phyloP scores from a whole-genome alignment of 306 rosid genomes.

The Myrica gale region DNA sequence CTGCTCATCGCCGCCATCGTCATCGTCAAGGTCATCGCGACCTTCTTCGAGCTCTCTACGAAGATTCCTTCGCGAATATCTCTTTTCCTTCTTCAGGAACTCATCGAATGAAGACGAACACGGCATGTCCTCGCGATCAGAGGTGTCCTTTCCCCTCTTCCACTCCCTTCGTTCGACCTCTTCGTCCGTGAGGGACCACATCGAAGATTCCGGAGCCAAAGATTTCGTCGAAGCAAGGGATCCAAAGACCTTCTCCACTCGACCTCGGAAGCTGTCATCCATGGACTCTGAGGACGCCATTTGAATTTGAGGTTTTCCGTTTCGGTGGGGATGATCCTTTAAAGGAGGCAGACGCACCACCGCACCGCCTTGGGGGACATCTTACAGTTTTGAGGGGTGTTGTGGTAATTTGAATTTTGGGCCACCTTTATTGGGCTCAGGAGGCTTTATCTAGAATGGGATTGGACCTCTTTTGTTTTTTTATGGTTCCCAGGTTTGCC shows the following conservation, averaged over 20 bases:
- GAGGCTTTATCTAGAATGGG: not conserved
- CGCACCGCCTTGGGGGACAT: not conserved
- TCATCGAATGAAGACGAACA: constrained; percentile 34
- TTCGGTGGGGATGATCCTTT: not conserved
- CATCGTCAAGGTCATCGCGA: not conserved
- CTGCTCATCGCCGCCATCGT: not conserved
- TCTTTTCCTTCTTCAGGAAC: constrained; percentile 8
- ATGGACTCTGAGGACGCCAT: constrained; percentile 14
- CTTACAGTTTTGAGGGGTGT: not conserved
- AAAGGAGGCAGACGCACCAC: not conserved
- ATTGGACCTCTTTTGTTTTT: not conserved
- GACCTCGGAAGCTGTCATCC: constrained; percentile 32
- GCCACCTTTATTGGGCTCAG: not conserved
- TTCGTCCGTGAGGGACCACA: constrained; percentile 34
- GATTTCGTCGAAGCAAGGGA: constrained; percentile 18
- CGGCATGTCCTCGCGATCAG: constrained; percentile 29
- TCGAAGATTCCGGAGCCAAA: not conserved
- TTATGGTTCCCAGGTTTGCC: not conserved
- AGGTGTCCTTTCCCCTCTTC: constrained; percentile 27
- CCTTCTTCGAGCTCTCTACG: constrained; percentile 2
- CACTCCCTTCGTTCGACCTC: constrained; percentile 39
- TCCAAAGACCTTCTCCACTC: constrained; percentile 37
- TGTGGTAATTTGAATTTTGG: not conserved
- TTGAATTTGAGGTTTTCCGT: not conserved
- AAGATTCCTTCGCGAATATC: constrained; percentile 7